These are phyloP conservation scores for Penicillium psychrofluorescens DNA, from an alignment of 495 filamentous ascomycete genomes.

Conservation along the genomic window DNA sequence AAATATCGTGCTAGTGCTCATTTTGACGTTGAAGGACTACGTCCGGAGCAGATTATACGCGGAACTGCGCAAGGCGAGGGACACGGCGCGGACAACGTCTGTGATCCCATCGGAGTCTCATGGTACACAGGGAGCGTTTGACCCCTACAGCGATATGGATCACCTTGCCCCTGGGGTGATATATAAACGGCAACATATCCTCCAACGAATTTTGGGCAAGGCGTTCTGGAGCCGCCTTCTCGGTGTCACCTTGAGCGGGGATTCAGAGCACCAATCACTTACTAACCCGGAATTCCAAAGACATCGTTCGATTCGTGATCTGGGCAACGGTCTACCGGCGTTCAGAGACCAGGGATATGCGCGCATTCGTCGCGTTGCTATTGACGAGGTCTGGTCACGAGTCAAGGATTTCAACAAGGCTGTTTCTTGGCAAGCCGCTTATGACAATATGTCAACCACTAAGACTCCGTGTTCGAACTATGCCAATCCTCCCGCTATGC, in stretches of 20 bases:
- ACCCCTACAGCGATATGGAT: too few species aligned
- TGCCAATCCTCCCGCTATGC: too few species aligned
- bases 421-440: background rate
- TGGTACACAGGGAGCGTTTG: too few species aligned
- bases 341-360: conserved; percentile 9
- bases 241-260: background rate
- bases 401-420: conserved; percentile 1
- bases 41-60: conserved; percentile 21
- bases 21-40: conserved; percentile 18
- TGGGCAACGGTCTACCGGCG: conserved; percentile 5
- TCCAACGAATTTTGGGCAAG: conserved; percentile 27
- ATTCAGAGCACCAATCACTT: background rate
- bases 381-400: background rate
- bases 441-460: too few species aligned
- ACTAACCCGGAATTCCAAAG: background rate
- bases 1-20: conserved; percentile 6
- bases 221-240: conserved; percentile 24
- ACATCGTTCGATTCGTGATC: conserved; percentile 6
- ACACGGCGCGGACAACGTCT: conserved; percentile 5
- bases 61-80: background rate
- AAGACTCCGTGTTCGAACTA: too few species aligned
- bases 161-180: background rate
- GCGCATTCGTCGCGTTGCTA: background rate
- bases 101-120: background rate
- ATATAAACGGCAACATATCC: conserved; percentile 5